Percentiles rank a stretch among this genome's conserved stretches.
These are phyloP conservation scores for Elaeis guineensis DNA, from an alignment of 176 grass and related monocot species.

Conservation along the genomic window DNA sequence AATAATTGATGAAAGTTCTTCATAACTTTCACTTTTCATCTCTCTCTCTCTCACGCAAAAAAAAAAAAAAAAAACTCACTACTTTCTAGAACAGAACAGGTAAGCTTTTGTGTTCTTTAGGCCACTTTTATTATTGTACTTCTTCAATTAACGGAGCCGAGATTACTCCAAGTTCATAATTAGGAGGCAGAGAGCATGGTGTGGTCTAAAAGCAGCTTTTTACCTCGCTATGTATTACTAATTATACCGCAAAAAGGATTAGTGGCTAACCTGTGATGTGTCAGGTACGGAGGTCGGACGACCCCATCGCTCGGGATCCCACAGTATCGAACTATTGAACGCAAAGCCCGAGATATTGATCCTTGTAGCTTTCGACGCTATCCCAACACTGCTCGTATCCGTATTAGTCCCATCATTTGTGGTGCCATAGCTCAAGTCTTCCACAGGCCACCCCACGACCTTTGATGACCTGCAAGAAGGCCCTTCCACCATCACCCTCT, in stretches of 20 bases:
- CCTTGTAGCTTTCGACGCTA: slow-evolving; percentile 3
- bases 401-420: neutral
- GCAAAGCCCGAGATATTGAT: slow-evolving; percentile 36
- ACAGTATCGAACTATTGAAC: slow-evolving; percentile 63
- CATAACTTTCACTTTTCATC: too few relatives aligned
- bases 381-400: neutral
- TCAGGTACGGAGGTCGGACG: slow-evolving; percentile 25
- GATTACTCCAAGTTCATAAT: too few relatives aligned
- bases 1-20: too few relatives aligned
- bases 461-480: slow-evolving; percentile 42
- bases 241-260: neutral
- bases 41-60: too few relatives aligned
- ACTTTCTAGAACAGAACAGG: too few relatives aligned
- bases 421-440: slow-evolving; percentile 17
- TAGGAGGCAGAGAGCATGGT: neutral
- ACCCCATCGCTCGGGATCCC: slow-evolving; percentile 37
- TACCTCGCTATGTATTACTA: neutral
- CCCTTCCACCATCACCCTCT: slow-evolving; percentile 30
- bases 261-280: slow-evolving; percentile 29
- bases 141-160: too few relatives aligned
- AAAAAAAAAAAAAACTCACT: too few relatives aligned
- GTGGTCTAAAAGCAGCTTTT: neutral
- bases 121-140: too few relatives aligned
- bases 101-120: too few relatives aligned
- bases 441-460: slow-evolving; percentile 36